Base-by-base conservation (phyloP, 331 rosid genomes). In the Saraca asoca region DNA sequence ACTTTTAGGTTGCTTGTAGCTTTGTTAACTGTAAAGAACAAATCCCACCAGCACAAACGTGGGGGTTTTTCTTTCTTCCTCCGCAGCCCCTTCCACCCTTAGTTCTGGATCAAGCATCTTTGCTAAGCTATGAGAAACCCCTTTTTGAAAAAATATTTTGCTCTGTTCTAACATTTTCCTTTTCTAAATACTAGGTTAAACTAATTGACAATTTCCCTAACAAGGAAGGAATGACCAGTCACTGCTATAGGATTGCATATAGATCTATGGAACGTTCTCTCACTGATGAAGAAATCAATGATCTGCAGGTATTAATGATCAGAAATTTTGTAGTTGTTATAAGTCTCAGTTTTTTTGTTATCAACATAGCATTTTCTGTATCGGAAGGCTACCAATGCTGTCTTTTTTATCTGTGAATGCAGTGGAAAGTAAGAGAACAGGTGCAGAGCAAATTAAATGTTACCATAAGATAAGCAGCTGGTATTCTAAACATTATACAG, bases 221-320 rank as follows among this genome's bases (percentile, higher is more conserved):
- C 88, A 85, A 88, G 85, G 85, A 90, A 77, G 99, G 95, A 78
- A 80, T 85, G 88, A 94, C 96, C 53, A 88, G 99, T 74, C 97
- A 90, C 63, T 94, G 99, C 78, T 94, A 94, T 76, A 86, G 96
- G 79, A 94, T 94, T 38, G 82, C 96, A 18, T 90, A 90, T 60
- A 84, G 93, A 53, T 94, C 96, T 29, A 94, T 90, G 96, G 99
- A 94, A 75, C 95, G 91, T 18, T 94, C 99, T 19, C 96, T 90
- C 39, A 94, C 95, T 0, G 99, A 94, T 34, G 97, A 86, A 9
- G 99, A 94, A 82, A 90, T 94, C 60, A 94, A 94, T 18, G 77
- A 86, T 39, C 75, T 93, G 70, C 97, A 90, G 96, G 98, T 90
- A 81, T 20, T 62, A 20, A 33, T 55, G 8, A 17, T 58, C 56